A percentile compares a stretch with the other conserved stretches of the same genome.
These are phyloP conservation scores for Leccinum subtestaceum DNA, from an alignment of 768 basidiomycete species.

Conservation along the genomic window DNA sequence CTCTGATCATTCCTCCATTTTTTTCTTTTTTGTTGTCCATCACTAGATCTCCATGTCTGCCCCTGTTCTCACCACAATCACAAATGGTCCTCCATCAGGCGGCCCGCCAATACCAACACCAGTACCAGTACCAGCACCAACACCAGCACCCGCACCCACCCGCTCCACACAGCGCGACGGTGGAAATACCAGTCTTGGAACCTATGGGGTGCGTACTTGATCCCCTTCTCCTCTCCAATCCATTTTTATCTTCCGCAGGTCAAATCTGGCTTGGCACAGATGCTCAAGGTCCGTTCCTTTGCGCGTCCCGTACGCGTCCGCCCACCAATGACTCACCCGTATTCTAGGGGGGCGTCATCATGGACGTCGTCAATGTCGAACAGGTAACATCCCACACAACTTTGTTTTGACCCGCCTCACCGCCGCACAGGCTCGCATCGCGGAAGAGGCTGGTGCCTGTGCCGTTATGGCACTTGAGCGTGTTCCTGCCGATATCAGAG, in stretches of 20 bases:
- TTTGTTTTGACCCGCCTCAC: constrained; percentile 10
- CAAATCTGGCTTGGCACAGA: constrained; percentile 93
- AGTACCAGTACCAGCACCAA: constrained; percentile 8
- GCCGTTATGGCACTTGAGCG: constrained; percentile 97
- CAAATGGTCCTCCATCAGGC: too few relatives aligned
- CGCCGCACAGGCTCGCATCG: constrained; percentile 77
- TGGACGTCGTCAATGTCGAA: constrained; percentile 90
- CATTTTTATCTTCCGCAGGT: constrained; percentile 47
- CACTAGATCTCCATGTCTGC: constrained; percentile 12
- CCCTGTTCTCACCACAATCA: constrained; percentile 7
- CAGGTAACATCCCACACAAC: constrained; percentile 35
- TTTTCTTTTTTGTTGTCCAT: background rate
- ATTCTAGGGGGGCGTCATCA: constrained; percentile 77
- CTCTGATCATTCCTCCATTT: background rate
- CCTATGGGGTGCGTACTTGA: constrained; percentile 56
- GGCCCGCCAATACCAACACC: background rate
- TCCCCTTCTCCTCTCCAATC: background rate
- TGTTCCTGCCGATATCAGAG: constrained; percentile 93
- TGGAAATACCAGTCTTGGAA: constrained; percentile 59
- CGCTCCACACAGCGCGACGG: constrained; percentile 51
- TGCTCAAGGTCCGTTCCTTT: constrained; percentile 72
- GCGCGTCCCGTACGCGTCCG: background rate
- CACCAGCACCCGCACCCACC: constrained; percentile 49
- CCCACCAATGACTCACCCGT: background rate
- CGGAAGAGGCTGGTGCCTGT: constrained; percentile 95